phyloP scores from a whole-genome alignment of 441 rosid genomes.

The Pelargonium australe region DNA sequence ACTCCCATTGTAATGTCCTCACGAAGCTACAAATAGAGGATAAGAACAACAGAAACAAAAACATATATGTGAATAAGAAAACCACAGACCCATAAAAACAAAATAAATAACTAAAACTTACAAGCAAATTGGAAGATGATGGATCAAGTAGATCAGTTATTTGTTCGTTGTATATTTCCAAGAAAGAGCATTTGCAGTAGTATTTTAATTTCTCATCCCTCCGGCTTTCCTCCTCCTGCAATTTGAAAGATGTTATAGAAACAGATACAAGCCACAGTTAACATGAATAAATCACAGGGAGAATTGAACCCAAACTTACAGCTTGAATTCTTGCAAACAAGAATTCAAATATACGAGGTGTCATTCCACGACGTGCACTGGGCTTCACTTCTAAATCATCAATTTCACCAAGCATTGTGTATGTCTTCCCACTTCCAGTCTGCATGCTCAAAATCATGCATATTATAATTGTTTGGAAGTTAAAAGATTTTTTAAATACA shows the following conservation, averaged over 20 bases:
- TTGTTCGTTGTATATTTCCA: constrained; percentile 95
- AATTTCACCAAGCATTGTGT: constrained; percentile 91
- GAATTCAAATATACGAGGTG: constrained; percentile 95
- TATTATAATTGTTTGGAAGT: background rate
- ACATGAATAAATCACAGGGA: constrained; percentile 15
- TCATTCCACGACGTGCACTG: constrained; percentile 89
- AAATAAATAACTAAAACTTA: constrained; percentile 27
- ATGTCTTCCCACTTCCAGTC: constrained; percentile 98
- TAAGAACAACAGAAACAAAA: constrained; percentile 8
- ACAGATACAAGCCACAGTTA: constrained; percentile 2
- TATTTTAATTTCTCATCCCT: constrained; percentile 84
- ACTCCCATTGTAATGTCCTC: constrained; percentile 87
- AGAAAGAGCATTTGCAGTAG: constrained; percentile 93
- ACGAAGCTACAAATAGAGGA: constrained; percentile 51
- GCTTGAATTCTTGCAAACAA: constrained; percentile 98
- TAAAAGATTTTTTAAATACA: background rate
- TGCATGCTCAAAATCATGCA: constrained; percentile 32
- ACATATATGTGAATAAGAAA: background rate
- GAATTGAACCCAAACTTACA: constrained; percentile 33
- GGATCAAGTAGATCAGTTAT: constrained; percentile 94
- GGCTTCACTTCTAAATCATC: constrained; percentile 79
- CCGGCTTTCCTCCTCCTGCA: constrained; percentile 95
- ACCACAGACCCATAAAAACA: background rate
- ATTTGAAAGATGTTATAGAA: constrained; percentile 17
- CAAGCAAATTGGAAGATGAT: constrained; percentile 73